phyloP scores from a whole-genome alignment of 805 yeast genomes.

The Yamadazyma laniorum region DNA sequence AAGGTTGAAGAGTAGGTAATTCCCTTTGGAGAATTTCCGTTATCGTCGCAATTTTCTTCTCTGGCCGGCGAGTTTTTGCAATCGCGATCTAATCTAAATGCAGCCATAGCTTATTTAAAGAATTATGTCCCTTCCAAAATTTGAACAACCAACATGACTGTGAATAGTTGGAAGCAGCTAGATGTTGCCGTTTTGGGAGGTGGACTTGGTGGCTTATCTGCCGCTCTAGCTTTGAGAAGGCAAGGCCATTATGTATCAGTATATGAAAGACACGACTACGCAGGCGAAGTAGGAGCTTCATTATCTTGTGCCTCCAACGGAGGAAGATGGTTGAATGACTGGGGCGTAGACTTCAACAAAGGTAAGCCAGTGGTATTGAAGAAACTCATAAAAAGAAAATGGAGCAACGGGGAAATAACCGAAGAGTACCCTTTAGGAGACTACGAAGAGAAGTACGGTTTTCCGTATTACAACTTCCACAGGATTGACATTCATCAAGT shows the following conservation, averaged over 20 bases:
- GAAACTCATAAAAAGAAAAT: constrained; percentile 21
- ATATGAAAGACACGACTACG: constrained; percentile 26
- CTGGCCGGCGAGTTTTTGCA: too few relatives aligned
- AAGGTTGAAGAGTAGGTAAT: too few relatives aligned
- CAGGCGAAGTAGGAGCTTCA: constrained; percentile 31
- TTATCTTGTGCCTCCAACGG: constrained; percentile 30
- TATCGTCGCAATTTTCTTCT: too few relatives aligned
- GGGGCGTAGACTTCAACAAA: constrained; percentile 22
- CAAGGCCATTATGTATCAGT: constrained; percentile 24
- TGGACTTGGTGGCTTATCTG: constrained; percentile 25
- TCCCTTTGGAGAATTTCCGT: too few relatives aligned
- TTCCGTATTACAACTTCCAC: constrained; percentile 27
- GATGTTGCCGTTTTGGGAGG: constrained; percentile 25
- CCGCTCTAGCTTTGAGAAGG: constrained; percentile 23
- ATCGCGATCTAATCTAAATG: too few relatives aligned
- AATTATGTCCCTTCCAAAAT: too few relatives aligned
- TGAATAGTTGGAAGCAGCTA: constrained; percentile 13
- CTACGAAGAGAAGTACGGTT: constrained; percentile 23
- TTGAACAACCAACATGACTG: background rate
- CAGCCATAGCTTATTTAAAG: too few relatives aligned
- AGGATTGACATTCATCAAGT: constrained; percentile 24
- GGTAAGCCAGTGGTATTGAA: constrained; percentile 24
- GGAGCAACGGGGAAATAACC: constrained; percentile 21
- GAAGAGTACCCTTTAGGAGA: constrained; percentile 26
- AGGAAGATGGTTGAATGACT: constrained; percentile 23